phyloP scores from a whole-genome alignment of 1,284 basidiomycete species.

The Caloboletus firmus region DNA sequence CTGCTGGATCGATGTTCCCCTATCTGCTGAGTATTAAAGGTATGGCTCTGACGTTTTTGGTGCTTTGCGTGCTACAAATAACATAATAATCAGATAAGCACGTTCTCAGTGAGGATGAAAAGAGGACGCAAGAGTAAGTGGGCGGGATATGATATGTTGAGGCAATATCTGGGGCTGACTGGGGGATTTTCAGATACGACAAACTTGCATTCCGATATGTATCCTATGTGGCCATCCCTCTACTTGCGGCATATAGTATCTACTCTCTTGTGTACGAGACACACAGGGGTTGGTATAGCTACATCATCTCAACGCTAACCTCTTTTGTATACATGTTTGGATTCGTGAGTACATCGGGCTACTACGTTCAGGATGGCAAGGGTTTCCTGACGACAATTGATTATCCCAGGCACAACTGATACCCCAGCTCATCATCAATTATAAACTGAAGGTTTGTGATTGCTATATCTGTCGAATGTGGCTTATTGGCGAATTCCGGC shows the following conservation, averaged over 20 bases:
- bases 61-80: slow-evolving; percentile 8
- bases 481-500: slow-evolving; percentile 23
- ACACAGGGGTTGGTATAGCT: slow-evolving; percentile 95
- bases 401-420: slow-evolving; percentile 75
- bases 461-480: slow-evolving; percentile 18
- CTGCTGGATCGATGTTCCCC: slow-evolving; percentile 67
- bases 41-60: slow-evolving; percentile 34
- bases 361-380: slow-evolving; percentile 1
- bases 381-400: slow-evolving; percentile 21
- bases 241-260: slow-evolving; percentile 81
- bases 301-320: slow-evolving; percentile 84
- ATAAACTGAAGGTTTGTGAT: slow-evolving; percentile 81
- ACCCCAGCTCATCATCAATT: slow-evolving; percentile 93
- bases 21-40: slow-evolving; percentile 82
- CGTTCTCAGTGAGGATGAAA: slow-evolving; percentile 90
- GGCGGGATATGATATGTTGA: neutral
- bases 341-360: slow-evolving; percentile 64
- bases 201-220: slow-evolving; percentile 89
- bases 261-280: slow-evolving; percentile 90
- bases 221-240: slow-evolving; percentile 82
- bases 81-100: slow-evolving; percentile 78
- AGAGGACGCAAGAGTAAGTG: slow-evolving; percentile 93
- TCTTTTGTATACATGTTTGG: slow-evolving; percentile 96
- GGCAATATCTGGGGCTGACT: slow-evolving; percentile 24
- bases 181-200: slow-evolving; percentile 60